Evolutionary conservation across 768 basidiomycete species (phyloP).

Genomic region (Cantharellus anzutake): DNA sequence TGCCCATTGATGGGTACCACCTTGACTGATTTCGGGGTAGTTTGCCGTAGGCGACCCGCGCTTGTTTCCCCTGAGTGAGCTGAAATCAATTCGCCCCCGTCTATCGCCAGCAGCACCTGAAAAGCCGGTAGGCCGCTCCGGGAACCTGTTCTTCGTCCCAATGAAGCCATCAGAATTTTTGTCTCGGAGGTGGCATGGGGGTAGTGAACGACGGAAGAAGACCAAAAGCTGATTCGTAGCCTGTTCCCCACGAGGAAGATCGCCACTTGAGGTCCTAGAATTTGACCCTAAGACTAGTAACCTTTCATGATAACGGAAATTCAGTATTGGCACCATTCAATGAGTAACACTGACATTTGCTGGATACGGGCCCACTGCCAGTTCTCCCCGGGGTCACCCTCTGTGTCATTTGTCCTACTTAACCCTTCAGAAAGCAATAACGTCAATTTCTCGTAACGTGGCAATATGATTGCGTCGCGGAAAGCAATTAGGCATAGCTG

Average conservation of each 20-base stretch:
- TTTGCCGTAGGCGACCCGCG: neutral
- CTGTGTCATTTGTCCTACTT: conserved; percentile 4
- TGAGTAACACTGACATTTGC: conserved; percentile 40
- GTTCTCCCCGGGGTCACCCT: conserved; percentile 22
- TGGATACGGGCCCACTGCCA: conserved; percentile 54
- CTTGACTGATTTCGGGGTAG: neutral
- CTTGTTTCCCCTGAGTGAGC: neutral
- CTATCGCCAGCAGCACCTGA: conserved; percentile 51
- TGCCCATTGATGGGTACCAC: neutral
- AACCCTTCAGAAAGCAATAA: neutral
- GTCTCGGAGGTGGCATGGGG: neutral
- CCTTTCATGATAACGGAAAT: conserved; percentile 8
- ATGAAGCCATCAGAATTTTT: conserved; percentile 1
- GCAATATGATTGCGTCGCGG: conserved; percentile 59
- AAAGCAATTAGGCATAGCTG: conserved; percentile 63
- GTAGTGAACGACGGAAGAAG: neutral
- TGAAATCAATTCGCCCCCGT: conserved; percentile 38
- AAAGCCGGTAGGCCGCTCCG: neutral
- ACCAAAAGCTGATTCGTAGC: conserved; percentile 50
- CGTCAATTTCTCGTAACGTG: conserved; percentile 23
- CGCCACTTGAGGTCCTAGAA: conserved; percentile 36
- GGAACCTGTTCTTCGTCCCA: neutral
- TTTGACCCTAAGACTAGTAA: conserved; percentile 15
- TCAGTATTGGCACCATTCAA: neutral
- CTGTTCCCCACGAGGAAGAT: conserved; percentile 43